Evolutionary conservation across 495 filamentous ascomycete species (phyloP).

Genomic region (Sabuloglossum arenarium): DNA sequence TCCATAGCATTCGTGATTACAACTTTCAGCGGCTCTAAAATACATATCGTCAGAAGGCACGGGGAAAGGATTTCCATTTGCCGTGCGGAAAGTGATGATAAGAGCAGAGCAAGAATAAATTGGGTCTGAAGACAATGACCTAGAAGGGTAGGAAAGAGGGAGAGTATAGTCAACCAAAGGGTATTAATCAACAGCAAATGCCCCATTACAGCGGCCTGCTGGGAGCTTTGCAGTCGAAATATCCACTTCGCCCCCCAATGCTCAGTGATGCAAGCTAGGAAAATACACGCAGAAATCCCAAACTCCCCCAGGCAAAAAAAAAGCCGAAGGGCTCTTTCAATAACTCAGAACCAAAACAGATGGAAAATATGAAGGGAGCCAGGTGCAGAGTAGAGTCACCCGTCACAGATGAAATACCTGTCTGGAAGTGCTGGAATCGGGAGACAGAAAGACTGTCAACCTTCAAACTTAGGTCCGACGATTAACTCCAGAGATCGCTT

Average conservation of each 20-base stretch:
- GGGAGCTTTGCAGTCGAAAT: neutral
- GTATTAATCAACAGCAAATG: neutral
- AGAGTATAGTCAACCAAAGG: slow-evolving; percentile 2
- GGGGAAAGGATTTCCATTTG: neutral
- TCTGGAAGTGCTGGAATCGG: neutral
- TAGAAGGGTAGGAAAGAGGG: neutral
- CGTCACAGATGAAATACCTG: neutral
- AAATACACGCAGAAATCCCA: slow-evolving; percentile 1
- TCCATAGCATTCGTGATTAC: slow-evolving; percentile 2
- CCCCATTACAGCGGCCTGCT: neutral
- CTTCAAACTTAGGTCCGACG: slow-evolving; percentile 10
- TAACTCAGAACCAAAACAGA: neutral
- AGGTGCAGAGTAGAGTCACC: neutral
- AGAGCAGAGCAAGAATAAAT: neutral
- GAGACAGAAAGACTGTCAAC: neutral
- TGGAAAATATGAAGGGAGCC: neutral
- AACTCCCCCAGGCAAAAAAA: neutral
- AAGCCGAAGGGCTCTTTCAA: neutral
- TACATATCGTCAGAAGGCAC: neutral
- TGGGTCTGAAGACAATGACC: neutral
- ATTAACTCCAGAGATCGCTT: slow-evolving; percentile 74
- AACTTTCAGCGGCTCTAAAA: slow-evolving; percentile 1
- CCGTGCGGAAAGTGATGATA: neutral
- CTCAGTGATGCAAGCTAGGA: slow-evolving; percentile 1
- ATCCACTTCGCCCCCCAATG: neutral